Evolutionary conservation across 192 early-diverging fungal species (phyloP).

Genomic region (Linnemannia elongata): DNA sequence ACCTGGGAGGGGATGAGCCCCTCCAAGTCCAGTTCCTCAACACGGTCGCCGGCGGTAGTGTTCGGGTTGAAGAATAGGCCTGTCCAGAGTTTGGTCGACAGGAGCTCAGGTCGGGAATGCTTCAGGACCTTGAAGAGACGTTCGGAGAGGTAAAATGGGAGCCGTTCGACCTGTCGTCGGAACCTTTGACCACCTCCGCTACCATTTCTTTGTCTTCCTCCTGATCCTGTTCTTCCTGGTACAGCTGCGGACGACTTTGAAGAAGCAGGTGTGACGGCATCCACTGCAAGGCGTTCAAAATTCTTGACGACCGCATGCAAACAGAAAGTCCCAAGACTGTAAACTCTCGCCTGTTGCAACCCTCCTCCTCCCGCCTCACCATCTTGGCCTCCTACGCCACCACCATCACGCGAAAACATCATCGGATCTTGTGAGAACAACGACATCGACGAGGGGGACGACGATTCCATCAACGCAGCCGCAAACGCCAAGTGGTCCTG

Average conservation of each 20-base stretch:
- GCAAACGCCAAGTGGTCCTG: slow-evolving; percentile 32
- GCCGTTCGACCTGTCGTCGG: slow-evolving; percentile 12
- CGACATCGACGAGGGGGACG: not conserved
- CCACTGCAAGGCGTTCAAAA: slow-evolving; percentile 30
- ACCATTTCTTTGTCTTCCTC: not conserved
- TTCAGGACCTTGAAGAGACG: slow-evolving; percentile 31
- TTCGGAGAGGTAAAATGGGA: slow-evolving; percentile 30
- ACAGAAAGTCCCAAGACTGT: slow-evolving; percentile 38
- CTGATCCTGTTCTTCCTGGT: not conserved
- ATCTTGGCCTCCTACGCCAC: not conserved
- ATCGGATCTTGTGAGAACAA: not conserved
- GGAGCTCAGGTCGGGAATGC: slow-evolving; percentile 26
- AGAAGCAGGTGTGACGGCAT: not conserved
- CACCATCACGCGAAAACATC: not conserved
- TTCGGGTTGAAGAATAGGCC: slow-evolving; percentile 22
- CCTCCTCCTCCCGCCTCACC: not conserved
- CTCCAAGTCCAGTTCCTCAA: slow-evolving; percentile 38
- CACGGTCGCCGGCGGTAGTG: not conserved
- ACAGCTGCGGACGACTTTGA: not conserved
- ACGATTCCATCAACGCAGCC: slow-evolving; percentile 25
- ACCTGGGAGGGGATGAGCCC: slow-evolving; percentile 40
- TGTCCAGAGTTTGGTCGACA: slow-evolving; percentile 39
- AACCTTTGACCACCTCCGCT: not conserved
- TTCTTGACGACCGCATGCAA: slow-evolving; percentile 30
- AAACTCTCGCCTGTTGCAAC: not conserved